Evolutionary conservation across 164 flowering plant genomes (phyloP), one percentile per base, ranked within the genome.

Genomic region (Magnolia changhungtana): DNA sequence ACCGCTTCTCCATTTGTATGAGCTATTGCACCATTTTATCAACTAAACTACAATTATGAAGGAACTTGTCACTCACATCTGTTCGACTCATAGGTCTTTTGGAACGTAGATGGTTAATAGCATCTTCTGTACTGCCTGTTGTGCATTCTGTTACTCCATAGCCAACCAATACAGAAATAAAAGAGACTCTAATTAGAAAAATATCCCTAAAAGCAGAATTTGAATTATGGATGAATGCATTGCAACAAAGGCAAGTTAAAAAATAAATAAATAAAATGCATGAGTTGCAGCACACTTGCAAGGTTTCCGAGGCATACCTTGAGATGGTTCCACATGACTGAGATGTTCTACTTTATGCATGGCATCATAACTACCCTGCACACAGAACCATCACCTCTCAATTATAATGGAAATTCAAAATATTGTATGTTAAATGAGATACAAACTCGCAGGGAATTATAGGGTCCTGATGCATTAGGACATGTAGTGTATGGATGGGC

Each of bases 11-110:
- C 14, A 68, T 14, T 64, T 72, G 69, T 7, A 37, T 45, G 31
- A 77, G 16, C 61, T 4, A 7, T 50, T 37, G 14, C n/a, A 49
- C 19, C 6, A 8, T n/a, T 27, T n/a, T n/a, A 64, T 27, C 51
- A 19, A 1, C 45, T 51, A 71, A 72, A 63, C 4, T n/a, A 52
- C 59, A 77, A 9, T 20, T 8, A 20, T 27, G 16, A 49, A 75
- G 61, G 71, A 72, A 81, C 21, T 11, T 72, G 50, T 31, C n/a
- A 84, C 88, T 80, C 67, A 95, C 99, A 91, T 89, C 97, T 27
- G 74, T 94, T 50, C 88, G 85, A 83, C 98, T 94, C 91, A 93
- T 90, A n/a, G 89, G 93, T 75, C 95, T 88, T 84, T 75, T 89
- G 55, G 88, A 81, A 71, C 91, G 92, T 49, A 90, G 85, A 82